Evolutionary conservation across 2,329 filamentous ascomycete species (phyloP).

Genomic region (Metarhizium album): DNA sequence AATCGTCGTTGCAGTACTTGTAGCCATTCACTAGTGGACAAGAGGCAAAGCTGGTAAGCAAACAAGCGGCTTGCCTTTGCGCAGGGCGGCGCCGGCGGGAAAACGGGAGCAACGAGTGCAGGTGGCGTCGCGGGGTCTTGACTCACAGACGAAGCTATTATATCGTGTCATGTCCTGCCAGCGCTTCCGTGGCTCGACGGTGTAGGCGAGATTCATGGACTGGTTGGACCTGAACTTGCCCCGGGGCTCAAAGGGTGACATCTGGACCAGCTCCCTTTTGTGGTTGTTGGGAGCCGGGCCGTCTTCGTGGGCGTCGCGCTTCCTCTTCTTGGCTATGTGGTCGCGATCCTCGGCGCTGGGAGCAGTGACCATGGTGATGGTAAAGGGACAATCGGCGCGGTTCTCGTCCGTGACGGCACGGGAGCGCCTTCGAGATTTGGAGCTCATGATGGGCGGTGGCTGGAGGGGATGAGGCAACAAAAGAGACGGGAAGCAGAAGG

Average conservation of each 20-base stretch:
- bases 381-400: constrained; percentile 46
- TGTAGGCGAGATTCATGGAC: constrained; percentile 44
- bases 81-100: not conserved
- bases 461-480: not conserved
- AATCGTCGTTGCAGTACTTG: constrained; percentile 48
- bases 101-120: not conserved
- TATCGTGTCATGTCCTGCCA: constrained; percentile 51
- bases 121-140: not conserved
- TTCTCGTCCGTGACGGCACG: constrained; percentile 37
- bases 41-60: not conserved
- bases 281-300: constrained; percentile 16
- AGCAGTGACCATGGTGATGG: constrained; percentile 23
- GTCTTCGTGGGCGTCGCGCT: constrained; percentile 35
- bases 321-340: constrained; percentile 36
- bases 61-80: not conserved
- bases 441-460: constrained; percentile 14
- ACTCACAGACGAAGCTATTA: constrained; percentile 51
- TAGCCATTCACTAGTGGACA: constrained; percentile 39
- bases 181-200: constrained; percentile 39
- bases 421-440: constrained; percentile 38
- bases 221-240: constrained; percentile 44
- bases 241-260: constrained; percentile 41
- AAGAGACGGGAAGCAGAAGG: constrained; percentile 1
- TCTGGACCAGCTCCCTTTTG: constrained; percentile 36
- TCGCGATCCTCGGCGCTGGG: constrained; percentile 23